Base-by-base conservation (phyloP, 2,329 filamentous ascomycete genomes). In the Coniochaeta prunicola region DNA sequence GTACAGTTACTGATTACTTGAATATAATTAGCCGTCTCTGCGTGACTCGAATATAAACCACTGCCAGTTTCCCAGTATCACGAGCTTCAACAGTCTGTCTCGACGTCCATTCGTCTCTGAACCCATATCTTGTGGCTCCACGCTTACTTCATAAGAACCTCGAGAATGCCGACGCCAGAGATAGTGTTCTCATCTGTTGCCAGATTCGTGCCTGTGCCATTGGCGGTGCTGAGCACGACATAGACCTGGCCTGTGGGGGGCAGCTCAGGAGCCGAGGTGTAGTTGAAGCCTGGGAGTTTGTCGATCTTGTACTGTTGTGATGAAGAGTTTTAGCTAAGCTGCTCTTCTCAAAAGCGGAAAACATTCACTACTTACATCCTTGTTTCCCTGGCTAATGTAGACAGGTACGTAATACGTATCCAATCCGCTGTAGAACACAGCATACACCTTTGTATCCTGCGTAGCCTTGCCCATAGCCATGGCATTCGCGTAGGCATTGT, bases 131-230 rank as follows among this genome's bases (percentile, higher is more conserved):
- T 36, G 33, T 13, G 33, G n/a, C 24, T 48, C n/a, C 15, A 3
- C 19, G 30, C 15, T 55, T 36, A 33, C 17, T 56, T 56, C 53
- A 24, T 28, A 13, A 60, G 48, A 50, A 70, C 58, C 64, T 72
- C 73, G 55, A 75, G 59, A 56, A 75, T 66, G 4, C 68, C 73
- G 50, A 74, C 71, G 4, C 73, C 72, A 36, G 71, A 72, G 48
- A 73, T 69, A 50, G 71, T 71, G 53, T 73, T 76, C 56, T 70
- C 72, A 54, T 75, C 72, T 24, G 64, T 63, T 12, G 72, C 70
- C 55, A 61, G 65, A 19, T 48, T 58, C 6, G 53, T 61, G 3
- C 55, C 58, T 17, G 64, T 58, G 12, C 71, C 71, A 57, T 74
- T 70, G 56, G 72, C 72, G 30, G 71, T 70, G 53, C 66, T 71